phyloP scores from a whole-genome alignment of 2,329 filamentous ascomycete species.

The Paraphaeosphaeria minitans region DNA sequence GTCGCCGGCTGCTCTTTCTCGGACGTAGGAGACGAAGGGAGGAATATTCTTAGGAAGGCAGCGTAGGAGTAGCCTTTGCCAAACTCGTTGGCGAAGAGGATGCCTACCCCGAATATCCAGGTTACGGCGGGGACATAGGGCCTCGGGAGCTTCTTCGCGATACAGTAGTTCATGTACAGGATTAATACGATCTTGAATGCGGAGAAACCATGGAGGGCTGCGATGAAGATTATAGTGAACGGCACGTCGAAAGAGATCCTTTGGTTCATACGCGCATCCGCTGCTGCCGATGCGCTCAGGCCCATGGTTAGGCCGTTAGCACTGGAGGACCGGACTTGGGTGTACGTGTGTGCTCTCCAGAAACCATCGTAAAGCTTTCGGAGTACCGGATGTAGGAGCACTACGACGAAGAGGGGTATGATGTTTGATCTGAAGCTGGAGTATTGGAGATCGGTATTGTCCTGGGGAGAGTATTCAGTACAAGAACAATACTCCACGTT shows the following conservation, averaged over 20 bases:
- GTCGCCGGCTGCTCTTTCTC: conserved; percentile 54
- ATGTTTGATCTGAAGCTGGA: conserved; percentile 82
- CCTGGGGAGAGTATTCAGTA: conserved; percentile 55
- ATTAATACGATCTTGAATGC: conserved; percentile 81
- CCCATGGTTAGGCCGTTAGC: conserved; percentile 46
- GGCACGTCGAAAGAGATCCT: conserved; percentile 80
- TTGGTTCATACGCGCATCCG: conserved; percentile 61
- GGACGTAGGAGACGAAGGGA: conserved; percentile 48
- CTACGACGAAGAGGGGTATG: conserved; percentile 74
- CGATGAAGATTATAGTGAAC: conserved; percentile 81
- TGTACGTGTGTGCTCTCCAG: conserved; percentile 52
- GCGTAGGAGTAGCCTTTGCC: conserved; percentile 76
- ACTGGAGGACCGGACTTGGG: conserved; percentile 45
- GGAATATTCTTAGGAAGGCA: conserved; percentile 62
- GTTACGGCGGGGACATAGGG: conserved; percentile 74
- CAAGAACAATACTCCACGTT: conserved; percentile 6
- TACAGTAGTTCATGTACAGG: conserved; percentile 77
- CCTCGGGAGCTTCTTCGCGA: conserved; percentile 74
- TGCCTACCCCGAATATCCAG: conserved; percentile 87
- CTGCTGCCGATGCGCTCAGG: conserved; percentile 55
- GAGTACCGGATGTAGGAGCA: conserved; percentile 79
- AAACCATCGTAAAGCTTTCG: conserved; percentile 71
- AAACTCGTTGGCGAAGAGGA: conserved; percentile 89
- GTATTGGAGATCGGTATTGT: conserved; percentile 91
- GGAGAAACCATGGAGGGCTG: conserved; percentile 83